These are phyloP conservation scores for Theileria annulata DNA, from an alignment of 169 alveolate genomes.

Conservation along the genomic window DNA sequence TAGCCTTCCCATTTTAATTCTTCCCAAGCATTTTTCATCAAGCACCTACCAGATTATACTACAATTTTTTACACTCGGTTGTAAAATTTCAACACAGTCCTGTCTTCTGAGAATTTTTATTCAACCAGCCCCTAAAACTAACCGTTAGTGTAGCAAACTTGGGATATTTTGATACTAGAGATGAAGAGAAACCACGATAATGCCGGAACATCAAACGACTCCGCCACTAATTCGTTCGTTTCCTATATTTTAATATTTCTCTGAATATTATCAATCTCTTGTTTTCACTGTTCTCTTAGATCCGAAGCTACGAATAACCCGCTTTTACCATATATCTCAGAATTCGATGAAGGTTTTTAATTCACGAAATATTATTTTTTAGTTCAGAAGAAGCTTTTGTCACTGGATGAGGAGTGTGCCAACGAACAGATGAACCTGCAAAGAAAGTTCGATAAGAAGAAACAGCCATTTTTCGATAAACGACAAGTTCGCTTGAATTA, in stretches of 20 bases:
- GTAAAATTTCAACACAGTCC: background rate
- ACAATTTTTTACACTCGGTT: background rate
- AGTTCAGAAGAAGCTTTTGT: slow-evolving; percentile 78
- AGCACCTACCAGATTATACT: background rate
- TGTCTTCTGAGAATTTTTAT: background rate
- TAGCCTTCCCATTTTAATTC: background rate
- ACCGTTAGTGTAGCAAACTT: background rate
- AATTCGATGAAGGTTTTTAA: slow-evolving; percentile 64
- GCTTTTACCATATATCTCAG: slow-evolving; percentile 41
- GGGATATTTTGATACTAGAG: background rate
- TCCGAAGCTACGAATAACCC: slow-evolving; percentile 38
- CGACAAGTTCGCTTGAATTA: slow-evolving; percentile 58
- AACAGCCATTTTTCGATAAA: slow-evolving; percentile 83
- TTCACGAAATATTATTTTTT: background rate
- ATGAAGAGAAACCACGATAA: slow-evolving; percentile 59
- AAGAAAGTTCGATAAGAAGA: slow-evolving; percentile 84
- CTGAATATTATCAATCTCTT: background rate
- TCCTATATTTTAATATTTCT: background rate
- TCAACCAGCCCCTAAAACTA: background rate
- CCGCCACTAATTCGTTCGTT: background rate
- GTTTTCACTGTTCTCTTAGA: background rate
- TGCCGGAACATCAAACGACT: slow-evolving; percentile 16
- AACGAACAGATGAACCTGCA: slow-evolving; percentile 85
- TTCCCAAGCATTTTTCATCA: background rate
- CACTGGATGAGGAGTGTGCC: slow-evolving; percentile 87